Evolutionary conservation across 345 rosid species (phyloP).

Genomic region (Corchorus olitorius): DNA sequence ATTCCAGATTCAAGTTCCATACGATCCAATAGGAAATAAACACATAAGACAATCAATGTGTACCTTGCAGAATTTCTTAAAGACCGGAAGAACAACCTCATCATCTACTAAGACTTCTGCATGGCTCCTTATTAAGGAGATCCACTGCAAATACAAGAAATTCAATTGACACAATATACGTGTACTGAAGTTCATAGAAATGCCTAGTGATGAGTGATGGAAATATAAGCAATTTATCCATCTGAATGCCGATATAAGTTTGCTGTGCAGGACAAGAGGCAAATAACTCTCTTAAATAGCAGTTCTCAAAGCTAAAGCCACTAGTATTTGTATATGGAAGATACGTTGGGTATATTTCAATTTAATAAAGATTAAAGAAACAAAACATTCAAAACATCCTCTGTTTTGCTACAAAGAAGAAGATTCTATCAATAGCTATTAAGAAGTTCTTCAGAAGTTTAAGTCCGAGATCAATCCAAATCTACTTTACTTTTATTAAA

Average conservation of each 20-base stretch:
- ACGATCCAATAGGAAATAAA: slow-evolving; percentile 5
- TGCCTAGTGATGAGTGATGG: neutral
- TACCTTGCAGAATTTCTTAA: slow-evolving; percentile 86
- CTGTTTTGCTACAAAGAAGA: neutral
- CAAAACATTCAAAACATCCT: neutral
- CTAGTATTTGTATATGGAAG: neutral
- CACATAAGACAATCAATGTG: neutral
- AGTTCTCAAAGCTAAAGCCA: neutral
- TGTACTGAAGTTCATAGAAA: neutral
- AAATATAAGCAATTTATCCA: neutral
- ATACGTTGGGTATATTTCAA: neutral
- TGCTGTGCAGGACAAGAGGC: neutral
- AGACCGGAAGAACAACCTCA: slow-evolving; percentile 61
- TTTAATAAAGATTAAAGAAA: neutral
- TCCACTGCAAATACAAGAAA: slow-evolving; percentile 65
- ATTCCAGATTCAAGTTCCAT: slow-evolving; percentile 6
- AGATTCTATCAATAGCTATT: neutral
- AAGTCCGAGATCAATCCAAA: neutral
- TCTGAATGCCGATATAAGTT: neutral
- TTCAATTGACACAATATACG: neutral
- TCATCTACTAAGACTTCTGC: slow-evolving; percentile 77
- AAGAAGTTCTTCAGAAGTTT: neutral
- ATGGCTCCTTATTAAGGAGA: slow-evolving; percentile 70
- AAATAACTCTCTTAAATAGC: neutral
- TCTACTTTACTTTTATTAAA: neutral